Percentiles rank a stretch among this genome's conserved stretches.
Evolutionary conservation across 2,329 filamentous ascomycete species (phyloP).

Genomic region (Diaporthe capsici): DNA sequence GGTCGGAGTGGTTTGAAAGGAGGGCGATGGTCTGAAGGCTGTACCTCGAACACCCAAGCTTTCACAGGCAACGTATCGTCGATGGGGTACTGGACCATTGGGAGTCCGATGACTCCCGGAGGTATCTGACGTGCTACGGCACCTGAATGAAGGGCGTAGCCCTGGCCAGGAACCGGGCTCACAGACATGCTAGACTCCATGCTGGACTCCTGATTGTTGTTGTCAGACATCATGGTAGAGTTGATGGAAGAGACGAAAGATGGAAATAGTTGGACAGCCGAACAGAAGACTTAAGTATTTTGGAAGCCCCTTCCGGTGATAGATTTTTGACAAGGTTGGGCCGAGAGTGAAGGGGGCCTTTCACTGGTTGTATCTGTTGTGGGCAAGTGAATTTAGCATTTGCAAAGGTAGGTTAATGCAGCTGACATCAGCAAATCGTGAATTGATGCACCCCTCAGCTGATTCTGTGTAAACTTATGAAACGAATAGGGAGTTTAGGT

Average conservation of each 20-base stretch:
- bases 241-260: not conserved
- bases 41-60: not conserved
- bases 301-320: not conserved
- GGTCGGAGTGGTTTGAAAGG: not conserved
- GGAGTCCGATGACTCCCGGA: no score
- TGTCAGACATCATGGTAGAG: not conserved
- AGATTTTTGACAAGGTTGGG: not conserved
- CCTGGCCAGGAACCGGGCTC: not conserved
- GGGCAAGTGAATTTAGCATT: not conserved
- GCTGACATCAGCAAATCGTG: not conserved
- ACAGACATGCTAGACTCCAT: not conserved
- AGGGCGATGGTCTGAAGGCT: no score
- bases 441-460: no score
- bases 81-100: not conserved
- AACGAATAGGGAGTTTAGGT: no score
- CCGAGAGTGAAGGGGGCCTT: not conserved
- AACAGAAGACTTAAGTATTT: not conserved
- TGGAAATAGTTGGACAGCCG: not conserved
- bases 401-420: not conserved
- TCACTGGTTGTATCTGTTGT: not conserved
- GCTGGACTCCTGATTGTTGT: not conserved
- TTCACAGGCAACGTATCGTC: not conserved
- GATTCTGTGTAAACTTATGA: no score
- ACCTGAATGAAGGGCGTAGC: not conserved
- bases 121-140: no score